Conservation (phyloP, 2,329 filamentous ascomycete species). For the Oidium heveae region DNA sequence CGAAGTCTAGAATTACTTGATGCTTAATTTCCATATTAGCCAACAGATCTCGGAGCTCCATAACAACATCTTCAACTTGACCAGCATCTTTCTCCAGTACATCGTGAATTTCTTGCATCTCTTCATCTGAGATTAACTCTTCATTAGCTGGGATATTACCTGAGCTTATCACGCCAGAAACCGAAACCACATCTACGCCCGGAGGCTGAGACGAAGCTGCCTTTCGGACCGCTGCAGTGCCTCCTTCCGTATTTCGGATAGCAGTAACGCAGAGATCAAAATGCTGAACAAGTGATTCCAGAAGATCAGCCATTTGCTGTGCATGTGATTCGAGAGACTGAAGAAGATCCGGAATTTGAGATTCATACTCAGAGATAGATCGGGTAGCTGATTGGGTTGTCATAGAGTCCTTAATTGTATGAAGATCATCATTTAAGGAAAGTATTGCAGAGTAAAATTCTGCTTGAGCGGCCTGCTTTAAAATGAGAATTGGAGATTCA, state of each 20-base stretch:
- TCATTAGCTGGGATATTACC: constrained; percentile 26
- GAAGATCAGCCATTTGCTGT: constrained; percentile 54
- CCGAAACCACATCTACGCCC: constrained; percentile 26
- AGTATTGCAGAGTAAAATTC: constrained; percentile 44
- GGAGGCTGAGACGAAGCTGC: constrained; percentile 35
- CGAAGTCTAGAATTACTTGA: constrained; percentile 34
- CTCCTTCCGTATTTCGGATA: constrained; percentile 70
- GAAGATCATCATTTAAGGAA: constrained; percentile 52
- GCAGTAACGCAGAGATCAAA: constrained; percentile 87
- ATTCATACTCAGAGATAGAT: constrained; percentile 5
- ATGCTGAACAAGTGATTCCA: constrained; percentile 61
- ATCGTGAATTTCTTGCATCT: constrained; percentile 59
- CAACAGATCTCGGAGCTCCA: constrained; percentile 49
- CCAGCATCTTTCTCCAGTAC: constrained; percentile 50
- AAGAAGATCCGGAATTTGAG: constrained; percentile 21
- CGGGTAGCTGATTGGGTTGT: constrained; percentile 12
- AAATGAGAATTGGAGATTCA: not conserved
- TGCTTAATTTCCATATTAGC: constrained; percentile 53
- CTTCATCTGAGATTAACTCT: constrained; percentile 47
- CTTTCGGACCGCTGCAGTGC: constrained; percentile 40
- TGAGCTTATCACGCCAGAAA: constrained; percentile 35
- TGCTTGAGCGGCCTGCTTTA: constrained; percentile 30
- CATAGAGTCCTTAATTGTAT: constrained; percentile 27
- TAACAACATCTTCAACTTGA: constrained; percentile 39
- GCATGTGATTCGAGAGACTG: constrained; percentile 29